These are phyloP conservation scores for Parathielavia hyrcaniae DNA, from an alignment of 495 filamentous ascomycete genomes.

Conservation along the genomic window DNA sequence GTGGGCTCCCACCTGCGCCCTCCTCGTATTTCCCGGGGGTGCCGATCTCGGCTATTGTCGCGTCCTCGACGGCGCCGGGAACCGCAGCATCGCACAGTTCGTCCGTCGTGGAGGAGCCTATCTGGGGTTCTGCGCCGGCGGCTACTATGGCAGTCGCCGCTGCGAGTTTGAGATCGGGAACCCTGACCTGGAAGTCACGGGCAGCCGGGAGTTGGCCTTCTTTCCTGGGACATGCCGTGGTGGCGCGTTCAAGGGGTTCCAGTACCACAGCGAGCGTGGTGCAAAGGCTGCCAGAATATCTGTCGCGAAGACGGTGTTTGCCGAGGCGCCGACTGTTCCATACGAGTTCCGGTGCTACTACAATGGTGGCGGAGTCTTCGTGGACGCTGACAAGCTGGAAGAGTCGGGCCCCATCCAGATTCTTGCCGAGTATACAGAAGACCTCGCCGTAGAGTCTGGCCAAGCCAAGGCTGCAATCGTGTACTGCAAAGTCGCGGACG, in stretches of 20 bases:
- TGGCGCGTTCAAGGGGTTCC: slow-evolving; percentile 81
- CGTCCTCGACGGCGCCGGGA: slow-evolving; percentile 80
- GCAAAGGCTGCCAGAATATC: slow-evolving; percentile 65
- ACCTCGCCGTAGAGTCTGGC: slow-evolving; percentile 72
- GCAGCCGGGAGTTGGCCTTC: slow-evolving; percentile 78
- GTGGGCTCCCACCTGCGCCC: slow-evolving; percentile 78
- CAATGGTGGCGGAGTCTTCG: slow-evolving; percentile 95
- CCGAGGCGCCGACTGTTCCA: slow-evolving; percentile 46
- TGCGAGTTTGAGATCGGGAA: slow-evolving; percentile 93
- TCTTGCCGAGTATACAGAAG: slow-evolving; percentile 70
- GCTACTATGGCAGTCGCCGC: slow-evolving; percentile 73
- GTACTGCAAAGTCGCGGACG: slow-evolving; percentile 83
- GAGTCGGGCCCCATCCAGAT: slow-evolving; percentile 64
- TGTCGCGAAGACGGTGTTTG: slow-evolving; percentile 57
- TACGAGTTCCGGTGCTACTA: slow-evolving; percentile 73
- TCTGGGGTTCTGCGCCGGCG: slow-evolving; percentile 89
- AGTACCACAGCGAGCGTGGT: slow-evolving; percentile 83
- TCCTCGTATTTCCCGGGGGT: slow-evolving; percentile 91
- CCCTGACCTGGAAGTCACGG: slow-evolving; percentile 74
- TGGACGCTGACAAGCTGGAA: slow-evolving; percentile 58
- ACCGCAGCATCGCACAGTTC: slow-evolving; percentile 73
- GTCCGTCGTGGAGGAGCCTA: slow-evolving; percentile 81
- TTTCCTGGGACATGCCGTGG: slow-evolving; percentile 83
- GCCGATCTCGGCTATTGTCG: slow-evolving; percentile 90
- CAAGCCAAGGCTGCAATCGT: slow-evolving; percentile 69